A percentile compares a stretch with the other conserved stretches of the same genome.
Conservation (phyloP, 2,329 filamentous ascomycete species). For the Xylogone sp. region DNA sequence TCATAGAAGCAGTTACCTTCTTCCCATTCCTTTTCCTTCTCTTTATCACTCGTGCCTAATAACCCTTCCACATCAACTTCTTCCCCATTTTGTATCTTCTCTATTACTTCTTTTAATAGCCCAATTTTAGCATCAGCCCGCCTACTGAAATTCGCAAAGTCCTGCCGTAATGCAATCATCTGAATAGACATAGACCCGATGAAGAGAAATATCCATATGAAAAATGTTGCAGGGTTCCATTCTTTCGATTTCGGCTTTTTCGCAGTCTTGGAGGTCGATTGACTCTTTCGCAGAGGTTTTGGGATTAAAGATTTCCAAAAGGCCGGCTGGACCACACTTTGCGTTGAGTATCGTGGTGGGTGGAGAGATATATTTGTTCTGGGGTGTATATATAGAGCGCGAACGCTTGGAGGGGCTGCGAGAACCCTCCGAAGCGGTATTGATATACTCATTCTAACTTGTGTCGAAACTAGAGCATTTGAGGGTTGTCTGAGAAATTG, state of each 20-base stretch:
- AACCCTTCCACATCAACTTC: slow-evolving; percentile 80
- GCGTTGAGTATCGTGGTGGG: slow-evolving; percentile 30
- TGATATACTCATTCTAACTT: slow-evolving; percentile 20
- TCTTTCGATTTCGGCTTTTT: slow-evolving; percentile 50
- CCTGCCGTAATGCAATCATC: slow-evolving; percentile 76
- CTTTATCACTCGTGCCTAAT: slow-evolving; percentile 73
- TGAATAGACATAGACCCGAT: slow-evolving; percentile 97
- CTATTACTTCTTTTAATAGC: slow-evolving; percentile 70
- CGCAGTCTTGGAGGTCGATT: slow-evolving; percentile 30
- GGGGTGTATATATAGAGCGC: slow-evolving; percentile 13
- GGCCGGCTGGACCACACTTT: slow-evolving; percentile 22
- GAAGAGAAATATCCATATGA: slow-evolving; percentile 75
- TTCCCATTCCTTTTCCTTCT: slow-evolving; percentile 82
- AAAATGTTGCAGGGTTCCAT: slow-evolving; percentile 81
- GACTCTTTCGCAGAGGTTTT: slow-evolving; percentile 54
- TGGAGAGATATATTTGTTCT: slow-evolving; percentile 5
- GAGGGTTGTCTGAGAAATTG: background rate
- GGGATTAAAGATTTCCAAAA: slow-evolving; percentile 71
- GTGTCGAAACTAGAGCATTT: background rate
- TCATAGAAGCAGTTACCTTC: slow-evolving; percentile 50
- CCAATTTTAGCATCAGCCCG: slow-evolving; percentile 76
- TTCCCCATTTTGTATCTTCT: slow-evolving; percentile 66
- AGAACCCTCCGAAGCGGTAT: slow-evolving; percentile 17
- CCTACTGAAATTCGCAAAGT: slow-evolving; percentile 68
- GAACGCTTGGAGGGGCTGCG: slow-evolving; percentile 18